These are phyloP conservation scores for Cardamine resedifolia DNA, from an alignment of 345 rosid genomes.

Conservation along the genomic window DNA sequence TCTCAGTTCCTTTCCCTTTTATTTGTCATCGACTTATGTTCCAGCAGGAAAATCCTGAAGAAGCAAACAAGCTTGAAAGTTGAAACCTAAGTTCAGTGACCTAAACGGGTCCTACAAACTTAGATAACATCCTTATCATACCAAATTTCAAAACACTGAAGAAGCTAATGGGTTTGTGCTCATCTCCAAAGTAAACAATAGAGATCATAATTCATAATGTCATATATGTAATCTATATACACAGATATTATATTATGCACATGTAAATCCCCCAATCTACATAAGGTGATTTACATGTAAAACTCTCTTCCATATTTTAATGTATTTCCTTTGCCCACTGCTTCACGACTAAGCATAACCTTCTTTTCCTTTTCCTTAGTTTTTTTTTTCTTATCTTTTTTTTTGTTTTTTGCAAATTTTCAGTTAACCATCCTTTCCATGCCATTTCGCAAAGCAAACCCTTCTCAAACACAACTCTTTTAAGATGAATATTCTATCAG, in stretches of 20 bases:
- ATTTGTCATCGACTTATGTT: background rate
- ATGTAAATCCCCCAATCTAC: background rate
- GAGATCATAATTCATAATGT: background rate
- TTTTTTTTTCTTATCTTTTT: background rate
- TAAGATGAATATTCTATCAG: background rate
- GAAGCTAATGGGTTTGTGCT: constrained; percentile 10
- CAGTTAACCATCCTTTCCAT: background rate
- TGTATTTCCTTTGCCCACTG: no score
- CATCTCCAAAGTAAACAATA: background rate
- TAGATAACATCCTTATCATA: background rate
- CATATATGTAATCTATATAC: background rate
- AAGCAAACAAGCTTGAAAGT: background rate
- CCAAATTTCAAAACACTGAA: background rate
- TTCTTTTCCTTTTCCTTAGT: background rate
- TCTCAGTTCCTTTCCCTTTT: background rate
- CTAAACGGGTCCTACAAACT: background rate
- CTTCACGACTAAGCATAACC: background rate
- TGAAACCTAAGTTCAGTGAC: constrained; percentile 1
- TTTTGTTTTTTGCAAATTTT: background rate
- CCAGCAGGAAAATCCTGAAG: background rate
- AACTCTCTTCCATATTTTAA: background rate
- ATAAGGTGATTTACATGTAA: background rate
- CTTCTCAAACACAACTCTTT: constrained; percentile 3
- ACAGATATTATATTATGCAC: background rate
- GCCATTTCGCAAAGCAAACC: background rate